Percentiles rank a stretch among this genome's conserved stretches.
Conservation (phyloP, 1,139 yeast genomes). For the Chernovozyma aurita region DNA sequence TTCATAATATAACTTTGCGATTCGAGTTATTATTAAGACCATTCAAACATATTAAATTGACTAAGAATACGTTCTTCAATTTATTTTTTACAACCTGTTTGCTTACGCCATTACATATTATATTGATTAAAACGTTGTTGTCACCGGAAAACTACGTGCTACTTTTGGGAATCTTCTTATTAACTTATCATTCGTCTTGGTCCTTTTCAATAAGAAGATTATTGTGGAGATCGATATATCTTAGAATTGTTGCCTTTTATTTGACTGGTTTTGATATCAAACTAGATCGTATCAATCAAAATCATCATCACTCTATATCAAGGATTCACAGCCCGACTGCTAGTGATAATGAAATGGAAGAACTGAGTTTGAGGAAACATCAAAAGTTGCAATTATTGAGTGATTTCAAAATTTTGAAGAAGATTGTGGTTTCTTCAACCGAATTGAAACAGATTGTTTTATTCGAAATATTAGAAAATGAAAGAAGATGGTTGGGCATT, state of each 20-base stretch:
- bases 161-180: constrained; percentile 33
- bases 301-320: constrained; percentile 15
- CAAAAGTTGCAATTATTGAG: constrained; percentile 20
- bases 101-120: constrained; percentile 46
- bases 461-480: constrained; percentile 52
- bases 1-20: constrained; percentile 47
- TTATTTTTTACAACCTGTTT: constrained; percentile 28
- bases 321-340: constrained; percentile 21
- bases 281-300: constrained; percentile 16
- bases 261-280: constrained; percentile 44
- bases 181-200: constrained; percentile 55
- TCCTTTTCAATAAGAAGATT: constrained; percentile 45
- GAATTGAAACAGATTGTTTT: constrained; percentile 43
- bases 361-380: constrained; percentile 7
- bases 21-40: constrained; percentile 44
- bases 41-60: constrained; percentile 28
- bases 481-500: constrained; percentile 58
- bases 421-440: constrained; percentile 36
- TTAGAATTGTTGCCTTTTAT: constrained; percentile 39
- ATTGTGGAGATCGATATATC: constrained; percentile 50
- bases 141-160: constrained; percentile 33
- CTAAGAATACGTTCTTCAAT: constrained; percentile 22
- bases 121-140: constrained; percentile 31
- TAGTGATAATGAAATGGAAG: constrained; percentile 22
- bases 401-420: constrained; percentile 40